Evolutionary conservation across 805 yeast species (phyloP).

Genomic region (Cyberlindnera mrakii): DNA sequence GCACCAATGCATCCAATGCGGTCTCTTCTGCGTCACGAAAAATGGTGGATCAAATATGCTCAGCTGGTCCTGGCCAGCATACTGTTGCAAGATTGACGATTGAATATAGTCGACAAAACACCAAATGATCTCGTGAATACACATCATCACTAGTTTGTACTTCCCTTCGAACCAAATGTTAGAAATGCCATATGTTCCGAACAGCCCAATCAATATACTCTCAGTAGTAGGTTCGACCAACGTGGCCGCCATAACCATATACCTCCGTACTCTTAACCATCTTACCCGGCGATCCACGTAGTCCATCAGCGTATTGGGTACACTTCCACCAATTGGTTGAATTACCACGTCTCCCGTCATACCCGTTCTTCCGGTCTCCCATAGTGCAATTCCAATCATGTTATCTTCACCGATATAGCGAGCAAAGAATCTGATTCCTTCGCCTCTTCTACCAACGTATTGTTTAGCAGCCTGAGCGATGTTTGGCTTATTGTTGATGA

Average conservation of each 20-base stretch:
- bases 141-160: constrained; percentile 34
- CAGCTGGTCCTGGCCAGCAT: constrained; percentile 18
- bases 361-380: constrained; percentile 70
- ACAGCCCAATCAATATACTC: constrained; percentile 56
- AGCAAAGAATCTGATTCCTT: constrained; percentile 65
- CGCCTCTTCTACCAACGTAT: constrained; percentile 25
- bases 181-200: constrained; percentile 58
- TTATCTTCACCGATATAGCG: constrained; percentile 87
- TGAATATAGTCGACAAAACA: constrained; percentile 57
- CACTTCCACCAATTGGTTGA: constrained; percentile 56
- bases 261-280: constrained; percentile 82
- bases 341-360: constrained; percentile 73
- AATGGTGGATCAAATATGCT: constrained; percentile 18
- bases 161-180: constrained; percentile 32
- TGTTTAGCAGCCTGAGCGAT: constrained; percentile 30
- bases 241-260: constrained; percentile 84
- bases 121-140: constrained; percentile 60
- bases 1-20: constrained; percentile 19
- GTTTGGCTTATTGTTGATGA: constrained; percentile 27
- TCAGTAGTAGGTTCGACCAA: constrained; percentile 85
- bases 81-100: constrained; percentile 37
- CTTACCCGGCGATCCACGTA: constrained; percentile 67
- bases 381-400: constrained; percentile 82
- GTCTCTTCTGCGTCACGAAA: constrained; percentile 20
- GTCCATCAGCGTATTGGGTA: constrained; percentile 36